These are phyloP conservation scores for Phlegmacium glaucopus DNA, from an alignment of 768 basidiomycete species.

Conservation along the genomic window DNA sequence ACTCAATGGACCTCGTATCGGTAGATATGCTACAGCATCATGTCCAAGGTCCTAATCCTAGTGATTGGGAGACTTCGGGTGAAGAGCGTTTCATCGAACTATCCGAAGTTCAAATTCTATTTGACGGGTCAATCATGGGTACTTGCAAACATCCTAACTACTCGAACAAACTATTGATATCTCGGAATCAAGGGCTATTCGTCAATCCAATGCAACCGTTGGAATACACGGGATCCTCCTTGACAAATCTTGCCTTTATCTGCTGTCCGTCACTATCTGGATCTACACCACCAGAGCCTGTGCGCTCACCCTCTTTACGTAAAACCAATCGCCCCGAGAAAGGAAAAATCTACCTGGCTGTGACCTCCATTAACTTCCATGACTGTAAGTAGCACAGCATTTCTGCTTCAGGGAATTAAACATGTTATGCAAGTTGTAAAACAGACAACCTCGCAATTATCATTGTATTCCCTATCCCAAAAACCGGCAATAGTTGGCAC, in stretches of 20 bases:
- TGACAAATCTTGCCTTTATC: slow-evolving; percentile 41
- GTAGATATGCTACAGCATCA: slow-evolving; percentile 26
- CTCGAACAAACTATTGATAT: too few relatives aligned
- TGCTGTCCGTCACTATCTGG: slow-evolving; percentile 30
- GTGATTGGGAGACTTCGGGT: slow-evolving; percentile 53
- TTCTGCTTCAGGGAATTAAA: too few relatives aligned
- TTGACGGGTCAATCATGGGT: slow-evolving; percentile 45
- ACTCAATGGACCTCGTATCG: slow-evolving; percentile 42
- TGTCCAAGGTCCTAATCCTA: slow-evolving; percentile 23
- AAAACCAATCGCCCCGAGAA: slow-evolving; percentile 18
- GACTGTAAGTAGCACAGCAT: slow-evolving; percentile 43
- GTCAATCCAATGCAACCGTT: slow-evolving; percentile 5
- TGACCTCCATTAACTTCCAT: slow-evolving; percentile 55
- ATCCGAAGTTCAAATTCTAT: slow-evolving; percentile 53
- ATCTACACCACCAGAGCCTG: slow-evolving; percentile 17
- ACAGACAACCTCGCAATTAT: background rate
- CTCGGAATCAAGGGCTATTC: slow-evolving; percentile 2
- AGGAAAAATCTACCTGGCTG: slow-evolving; percentile 43
- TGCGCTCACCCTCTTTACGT: slow-evolving; percentile 11
- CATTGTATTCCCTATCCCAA: background rate
- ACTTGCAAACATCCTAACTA: background rate
- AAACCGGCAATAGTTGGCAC: background rate
- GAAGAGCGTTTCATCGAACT: slow-evolving; percentile 61
- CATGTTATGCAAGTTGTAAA: background rate
- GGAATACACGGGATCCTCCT: slow-evolving; percentile 5